Conservation (phyloP, 2,329 filamentous ascomycete species). For the Helotiales sp. region DNA sequence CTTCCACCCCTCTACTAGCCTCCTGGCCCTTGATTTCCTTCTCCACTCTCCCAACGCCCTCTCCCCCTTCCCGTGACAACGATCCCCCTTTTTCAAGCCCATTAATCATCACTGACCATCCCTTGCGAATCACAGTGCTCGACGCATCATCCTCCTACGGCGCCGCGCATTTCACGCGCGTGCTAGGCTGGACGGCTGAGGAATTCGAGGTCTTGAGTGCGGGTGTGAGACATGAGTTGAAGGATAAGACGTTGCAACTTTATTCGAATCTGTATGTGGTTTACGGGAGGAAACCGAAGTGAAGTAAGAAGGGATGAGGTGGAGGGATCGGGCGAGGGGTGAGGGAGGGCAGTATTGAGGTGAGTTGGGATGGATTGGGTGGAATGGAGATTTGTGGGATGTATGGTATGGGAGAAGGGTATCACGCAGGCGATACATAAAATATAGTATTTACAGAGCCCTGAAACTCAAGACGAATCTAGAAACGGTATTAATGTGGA, state of each 20-base stretch:
- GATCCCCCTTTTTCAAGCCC: too few relatives aligned
- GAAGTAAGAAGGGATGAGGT: not conserved
- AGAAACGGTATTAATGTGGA: too few relatives aligned
- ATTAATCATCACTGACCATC: not conserved
- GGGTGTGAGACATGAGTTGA: constrained; percentile 40
- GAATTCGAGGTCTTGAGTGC: constrained; percentile 41
- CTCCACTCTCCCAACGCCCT: not conserved
- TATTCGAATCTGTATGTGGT: constrained; percentile 43
- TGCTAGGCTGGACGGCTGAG: constrained; percentile 39
- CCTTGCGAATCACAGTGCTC: constrained; percentile 11
- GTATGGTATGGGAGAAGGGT: too few relatives aligned
- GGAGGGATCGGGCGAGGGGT: not conserved
- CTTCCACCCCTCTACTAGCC: too few relatives aligned
- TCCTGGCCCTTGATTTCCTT: too few relatives aligned
- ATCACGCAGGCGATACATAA: too few relatives aligned
- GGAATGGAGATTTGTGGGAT: not conserved
- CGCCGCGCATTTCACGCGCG: constrained; percentile 38
- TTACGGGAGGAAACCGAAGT: constrained; percentile 39
- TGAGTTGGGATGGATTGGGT: too few relatives aligned
- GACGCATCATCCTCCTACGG: constrained; percentile 28
- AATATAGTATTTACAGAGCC: too few relatives aligned
- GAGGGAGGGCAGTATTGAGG: not conserved
- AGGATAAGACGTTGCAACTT: constrained; percentile 41
- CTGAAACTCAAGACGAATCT: too few relatives aligned
- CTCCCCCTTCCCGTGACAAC: not conserved